phyloP scores from a whole-genome alignment of 306 rosid species.

The Neltuma alba region DNA sequence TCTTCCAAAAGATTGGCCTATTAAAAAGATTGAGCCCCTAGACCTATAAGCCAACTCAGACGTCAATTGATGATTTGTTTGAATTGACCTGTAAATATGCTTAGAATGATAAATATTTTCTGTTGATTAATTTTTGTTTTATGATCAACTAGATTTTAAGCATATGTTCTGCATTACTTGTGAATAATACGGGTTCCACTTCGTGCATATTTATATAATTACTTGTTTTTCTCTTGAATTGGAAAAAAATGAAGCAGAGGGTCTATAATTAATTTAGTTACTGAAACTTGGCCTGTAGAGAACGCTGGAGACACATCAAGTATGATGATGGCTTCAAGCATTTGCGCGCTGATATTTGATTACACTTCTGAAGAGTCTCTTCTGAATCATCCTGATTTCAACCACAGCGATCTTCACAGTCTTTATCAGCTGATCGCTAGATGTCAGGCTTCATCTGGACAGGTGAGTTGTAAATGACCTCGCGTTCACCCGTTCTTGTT shows the following conservation, averaged over 20 bases:
- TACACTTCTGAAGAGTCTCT: slow-evolving; percentile 78
- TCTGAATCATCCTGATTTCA: slow-evolving; percentile 54
- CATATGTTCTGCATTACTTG: not conserved
- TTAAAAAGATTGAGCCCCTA: not conserved
- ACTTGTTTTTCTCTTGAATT: slow-evolving; percentile 20
- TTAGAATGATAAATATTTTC: not conserved
- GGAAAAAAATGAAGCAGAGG: slow-evolving; percentile 8
- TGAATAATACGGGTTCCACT: not conserved
- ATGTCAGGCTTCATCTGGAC: slow-evolving; percentile 58
- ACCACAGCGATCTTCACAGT: slow-evolving; percentile 47
- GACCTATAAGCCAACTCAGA: not conserved
- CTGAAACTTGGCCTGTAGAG: slow-evolving; percentile 53
- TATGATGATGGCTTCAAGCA: slow-evolving; percentile 79
- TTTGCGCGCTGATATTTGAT: slow-evolving; percentile 77
- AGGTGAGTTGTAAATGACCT: slow-evolving; percentile 52
- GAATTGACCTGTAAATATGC: not conserved
- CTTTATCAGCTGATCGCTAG: slow-evolving; percentile 68
- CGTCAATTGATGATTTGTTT: not conserved
- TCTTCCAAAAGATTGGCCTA: not conserved
- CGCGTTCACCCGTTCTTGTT: not conserved
- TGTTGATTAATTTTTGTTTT: slow-evolving; percentile 3
- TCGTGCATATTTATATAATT: not conserved
- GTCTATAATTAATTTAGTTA: slow-evolving; percentile 24
- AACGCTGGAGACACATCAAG: slow-evolving; percentile 56
- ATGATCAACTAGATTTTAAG: not conserved